Evolutionary conservation across 257 asterid genomes (phyloP).

Genomic region (Rhazya stricta): DNA sequence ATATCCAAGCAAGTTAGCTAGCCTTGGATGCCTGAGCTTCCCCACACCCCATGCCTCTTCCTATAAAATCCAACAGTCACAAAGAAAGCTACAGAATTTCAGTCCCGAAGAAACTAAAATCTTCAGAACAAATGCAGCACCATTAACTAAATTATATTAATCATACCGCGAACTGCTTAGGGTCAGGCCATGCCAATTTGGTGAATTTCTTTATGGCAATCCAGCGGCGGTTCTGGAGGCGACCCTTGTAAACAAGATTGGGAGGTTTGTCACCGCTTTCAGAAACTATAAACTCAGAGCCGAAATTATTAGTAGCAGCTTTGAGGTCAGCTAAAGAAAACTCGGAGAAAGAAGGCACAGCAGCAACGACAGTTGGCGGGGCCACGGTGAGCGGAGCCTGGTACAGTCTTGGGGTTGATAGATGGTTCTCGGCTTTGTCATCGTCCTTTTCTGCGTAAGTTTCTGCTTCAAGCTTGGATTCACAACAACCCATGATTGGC

Average conservation of each 20-base stretch:
- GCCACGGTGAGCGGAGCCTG: constrained; percentile 12
- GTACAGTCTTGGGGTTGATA: constrained; percentile 2
- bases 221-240: constrained; percentile 52
- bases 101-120: constrained; percentile 1
- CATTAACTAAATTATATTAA: neutral
- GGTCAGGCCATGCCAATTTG: constrained; percentile 68
- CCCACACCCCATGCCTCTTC: constrained; percentile 65
- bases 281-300: constrained; percentile 57
- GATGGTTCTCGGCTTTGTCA: constrained; percentile 13
- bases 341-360: constrained; percentile 45
- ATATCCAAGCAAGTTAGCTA: constrained; percentile 64
- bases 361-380: constrained; percentile 22
- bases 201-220: constrained; percentile 67
- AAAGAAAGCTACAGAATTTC: neutral
- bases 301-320: constrained; percentile 58
- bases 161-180: constrained; percentile 68
- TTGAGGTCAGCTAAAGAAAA: constrained; percentile 50
- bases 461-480: constrained; percentile 38
- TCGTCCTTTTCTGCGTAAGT: constrained; percentile 43
- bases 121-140: neutral
- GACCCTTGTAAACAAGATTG: constrained; percentile 63
- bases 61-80: constrained; percentile 19
- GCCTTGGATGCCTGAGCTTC: constrained; percentile 49
- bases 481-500: constrained; percentile 47
- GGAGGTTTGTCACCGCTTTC: constrained; percentile 74